phyloP scores from a whole-genome alignment of 352 stramenopile genomes.

The Globisporangium middletonii region DNA sequence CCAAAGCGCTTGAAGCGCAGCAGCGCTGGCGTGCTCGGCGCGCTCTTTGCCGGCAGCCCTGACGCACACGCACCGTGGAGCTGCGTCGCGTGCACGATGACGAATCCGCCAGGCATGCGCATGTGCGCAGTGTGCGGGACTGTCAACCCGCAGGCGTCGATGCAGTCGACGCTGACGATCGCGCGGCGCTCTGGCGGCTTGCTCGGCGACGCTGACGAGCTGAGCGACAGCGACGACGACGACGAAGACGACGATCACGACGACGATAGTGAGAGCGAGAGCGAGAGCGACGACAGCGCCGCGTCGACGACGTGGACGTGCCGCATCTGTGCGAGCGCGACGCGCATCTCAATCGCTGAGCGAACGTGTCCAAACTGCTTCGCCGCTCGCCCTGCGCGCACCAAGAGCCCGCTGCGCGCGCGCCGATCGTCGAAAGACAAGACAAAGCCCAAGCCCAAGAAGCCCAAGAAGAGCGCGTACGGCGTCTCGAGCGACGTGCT shows the following conservation, averaged over 20 bases:
- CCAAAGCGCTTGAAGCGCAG: conserved; percentile 4
- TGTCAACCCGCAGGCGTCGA: conserved; percentile 52
- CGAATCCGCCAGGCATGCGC: conserved; percentile 43
- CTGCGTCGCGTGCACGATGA: conserved; percentile 67
- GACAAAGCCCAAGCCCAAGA: conserved; percentile 10
- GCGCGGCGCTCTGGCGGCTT: conserved; percentile 16
- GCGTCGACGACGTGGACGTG: conserved; percentile 25
- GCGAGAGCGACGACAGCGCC: conserved; percentile 21
- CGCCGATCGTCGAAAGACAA: conserved; percentile 21
- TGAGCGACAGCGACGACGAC: conserved; percentile 15
- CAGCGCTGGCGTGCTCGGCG: conserved; percentile 1
- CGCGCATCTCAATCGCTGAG: conserved; percentile 11
- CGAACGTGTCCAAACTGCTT: conserved; percentile 32
- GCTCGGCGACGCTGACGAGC: conserved; percentile 13
- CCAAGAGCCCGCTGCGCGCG: conserved; percentile 16
- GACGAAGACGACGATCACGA: conserved; percentile 27
- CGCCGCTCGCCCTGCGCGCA: conserved; percentile 21
- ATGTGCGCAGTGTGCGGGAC: conserved; percentile 54
- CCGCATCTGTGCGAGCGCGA: conserved; percentile 19
- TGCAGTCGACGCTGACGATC: conserved; percentile 33
- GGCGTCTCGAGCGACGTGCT: conserved; percentile 63
- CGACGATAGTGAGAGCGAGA: conserved; percentile 19
- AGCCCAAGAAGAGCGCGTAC: conserved; percentile 42
- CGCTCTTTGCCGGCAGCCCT: not conserved
- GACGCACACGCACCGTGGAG: conserved; percentile 38